A percentile compares a stretch with the other conserved stretches of the same genome.
Evolutionary conservation across 2,329 filamentous ascomycete species (phyloP).

Genomic region (Metarhizium guizhouense): DNA sequence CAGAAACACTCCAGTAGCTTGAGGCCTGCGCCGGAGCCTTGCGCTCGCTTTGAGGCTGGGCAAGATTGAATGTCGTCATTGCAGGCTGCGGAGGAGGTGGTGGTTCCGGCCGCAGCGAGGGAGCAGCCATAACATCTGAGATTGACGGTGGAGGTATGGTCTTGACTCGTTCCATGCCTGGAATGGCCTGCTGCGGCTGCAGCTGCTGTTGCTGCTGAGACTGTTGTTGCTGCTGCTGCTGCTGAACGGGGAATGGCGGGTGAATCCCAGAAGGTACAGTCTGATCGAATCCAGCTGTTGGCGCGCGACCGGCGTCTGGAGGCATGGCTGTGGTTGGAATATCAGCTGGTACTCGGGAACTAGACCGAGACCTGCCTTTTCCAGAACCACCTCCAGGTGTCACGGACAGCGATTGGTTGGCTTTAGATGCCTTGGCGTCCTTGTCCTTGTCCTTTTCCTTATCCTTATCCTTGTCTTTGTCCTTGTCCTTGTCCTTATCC

Average conservation of each 20-base stretch:
- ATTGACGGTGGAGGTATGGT: slow-evolving; percentile 29
- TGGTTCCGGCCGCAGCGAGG: slow-evolving; percentile 46
- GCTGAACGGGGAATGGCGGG: slow-evolving; percentile 26
- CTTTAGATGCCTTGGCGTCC: slow-evolving; percentile 30
- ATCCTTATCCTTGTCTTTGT: slow-evolving; percentile 13
- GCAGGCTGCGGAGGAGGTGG: slow-evolving; percentile 37
- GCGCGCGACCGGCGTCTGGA: slow-evolving; percentile 30
- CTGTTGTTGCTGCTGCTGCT: slow-evolving; percentile 5
- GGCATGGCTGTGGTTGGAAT: slow-evolving; percentile 22
- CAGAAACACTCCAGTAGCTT: slow-evolving; percentile 82
- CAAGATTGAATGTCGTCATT: slow-evolving; percentile 42
- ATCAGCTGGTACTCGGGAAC: slow-evolving; percentile 37
- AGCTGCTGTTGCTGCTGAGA: neutral
- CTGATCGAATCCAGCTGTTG: slow-evolving; percentile 31
- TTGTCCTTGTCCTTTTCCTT: slow-evolving; percentile 25
- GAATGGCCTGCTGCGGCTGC: slow-evolving; percentile 14
- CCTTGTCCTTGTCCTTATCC: slow-evolving; percentile 24
- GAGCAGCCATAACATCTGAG: slow-evolving; percentile 47
- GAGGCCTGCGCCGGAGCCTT: slow-evolving; percentile 53
- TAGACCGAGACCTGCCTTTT: slow-evolving; percentile 46
- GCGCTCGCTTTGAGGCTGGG: slow-evolving; percentile 37
- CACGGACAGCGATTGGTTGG: slow-evolving; percentile 36
- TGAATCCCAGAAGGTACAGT: slow-evolving; percentile 30
- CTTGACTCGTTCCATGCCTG: slow-evolving; percentile 25
- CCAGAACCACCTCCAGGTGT: slow-evolving; percentile 26